Evolutionary conservation across 768 basidiomycete species (phyloP), one percentile per base, ranked within the genome.

Genomic region (Tricholoma matsutake): DNA sequence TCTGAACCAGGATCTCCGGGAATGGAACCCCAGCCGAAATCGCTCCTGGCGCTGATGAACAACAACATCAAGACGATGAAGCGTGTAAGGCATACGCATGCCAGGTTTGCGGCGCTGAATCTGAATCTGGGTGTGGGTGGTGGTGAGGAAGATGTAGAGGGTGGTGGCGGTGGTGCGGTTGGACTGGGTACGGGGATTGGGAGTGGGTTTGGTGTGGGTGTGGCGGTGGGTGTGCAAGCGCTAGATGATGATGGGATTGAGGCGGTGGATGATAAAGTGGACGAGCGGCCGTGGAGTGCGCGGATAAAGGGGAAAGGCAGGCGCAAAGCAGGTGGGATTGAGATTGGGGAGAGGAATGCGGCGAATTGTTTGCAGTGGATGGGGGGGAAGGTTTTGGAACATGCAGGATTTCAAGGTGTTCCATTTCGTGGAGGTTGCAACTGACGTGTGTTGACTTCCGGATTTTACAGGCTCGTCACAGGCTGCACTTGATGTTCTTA

Each of bases 381-480:
- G 81, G 79, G 83, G 22, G 75, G 77, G 57, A 94, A 92, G 76
- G 80, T 96, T 55, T 68, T 97, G 67, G 94, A 96, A 66, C 96
- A 97, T 78, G 81, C 83, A 53, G 95, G 95, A 2, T 97, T 97
- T 68, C 96, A 97, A 80, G 92, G 94, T 32, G 22, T 51, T 31
- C 58, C 16, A 20, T 52, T 52, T 57, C 49, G 51, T 4, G 54
- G 37, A n/a, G 60, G 22, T 43, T 25, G 22, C 22, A 25, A 25
- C 55, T 35, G 41, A 58, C 8, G n/a, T 9, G 13, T 29, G 18
- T 52, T 37, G 37, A 56, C 9, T 18, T 31, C 9, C 10, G 31
- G 2, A 31, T 18, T 18, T 54, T 61, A 52, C 56, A 91, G 94
- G 93, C 49, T 72, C 92, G 11, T 89, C 92, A n/a, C 81, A 84